Conservation (phyloP, 2,329 filamentous ascomycete species). For the Diaporthe citriasiana region DNA sequence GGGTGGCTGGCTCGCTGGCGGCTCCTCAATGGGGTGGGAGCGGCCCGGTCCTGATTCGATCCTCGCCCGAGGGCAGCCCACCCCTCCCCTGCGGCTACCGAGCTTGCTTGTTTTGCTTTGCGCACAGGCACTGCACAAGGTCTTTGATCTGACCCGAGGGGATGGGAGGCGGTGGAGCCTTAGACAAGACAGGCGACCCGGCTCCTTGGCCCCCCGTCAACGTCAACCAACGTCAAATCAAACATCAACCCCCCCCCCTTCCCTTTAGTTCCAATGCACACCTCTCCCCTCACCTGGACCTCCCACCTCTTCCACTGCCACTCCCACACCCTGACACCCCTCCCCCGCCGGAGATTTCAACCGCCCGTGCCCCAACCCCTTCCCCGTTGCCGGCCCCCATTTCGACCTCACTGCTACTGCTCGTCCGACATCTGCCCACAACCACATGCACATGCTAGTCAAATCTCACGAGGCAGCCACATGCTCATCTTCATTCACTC, state of each 20-base stretch:
- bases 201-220: slow-evolving; percentile 18
- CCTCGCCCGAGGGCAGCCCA: not conserved
- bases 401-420: not conserved
- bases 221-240: slow-evolving; percentile 9
- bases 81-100: not conserved
- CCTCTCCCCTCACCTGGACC: no score
- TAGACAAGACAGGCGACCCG: slow-evolving; percentile 25
- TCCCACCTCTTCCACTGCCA: not conserved
- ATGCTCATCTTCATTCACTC: slow-evolving; percentile 6
- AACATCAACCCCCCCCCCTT: not conserved
- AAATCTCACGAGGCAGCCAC: slow-evolving; percentile 25
- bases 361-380: not conserved
- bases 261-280: no score
- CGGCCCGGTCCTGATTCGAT: slow-evolving; percentile 32
- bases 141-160: slow-evolving; percentile 29
- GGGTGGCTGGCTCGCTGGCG: slow-evolving; percentile 8
- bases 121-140: slow-evolving; percentile 20
- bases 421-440: slow-evolving; percentile 18
- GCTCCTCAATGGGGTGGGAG: slow-evolving; percentile 12
- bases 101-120: not conserved
- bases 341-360: slow-evolving; percentile 11
- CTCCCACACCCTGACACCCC: no score
- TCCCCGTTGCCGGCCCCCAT: not conserved
- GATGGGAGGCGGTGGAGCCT: slow-evolving; percentile 31
- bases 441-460: slow-evolving; percentile 8